phyloP scores from a whole-genome alignment of 73 alveolate genomes.

The Stentor coeruleus region DNA sequence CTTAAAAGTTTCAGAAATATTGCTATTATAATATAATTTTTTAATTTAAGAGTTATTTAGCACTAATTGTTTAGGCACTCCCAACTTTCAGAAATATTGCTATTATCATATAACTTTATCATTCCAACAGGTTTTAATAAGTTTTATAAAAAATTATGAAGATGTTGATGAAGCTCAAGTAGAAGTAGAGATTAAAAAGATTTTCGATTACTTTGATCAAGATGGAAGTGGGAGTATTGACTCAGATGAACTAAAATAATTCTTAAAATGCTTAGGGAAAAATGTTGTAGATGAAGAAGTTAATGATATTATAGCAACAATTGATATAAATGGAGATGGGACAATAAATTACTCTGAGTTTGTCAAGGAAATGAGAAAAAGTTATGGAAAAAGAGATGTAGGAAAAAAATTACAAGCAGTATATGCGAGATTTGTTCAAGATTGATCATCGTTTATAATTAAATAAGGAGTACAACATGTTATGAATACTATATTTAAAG shows the following conservation, averaged over 20 bases:
- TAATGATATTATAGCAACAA: conserved; percentile 2
- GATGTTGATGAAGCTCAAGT: background rate
- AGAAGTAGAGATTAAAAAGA: background rate
- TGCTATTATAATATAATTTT: too few species aligned
- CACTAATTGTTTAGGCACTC: too few species aligned
- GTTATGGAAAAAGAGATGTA: background rate
- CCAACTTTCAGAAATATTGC: too few species aligned
- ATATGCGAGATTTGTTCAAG: background rate
- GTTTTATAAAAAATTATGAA: background rate
- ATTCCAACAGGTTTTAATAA: too few species aligned
- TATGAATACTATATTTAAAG: conserved; percentile 9
- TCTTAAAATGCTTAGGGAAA: background rate
- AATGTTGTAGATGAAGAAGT: conserved; percentile 14
- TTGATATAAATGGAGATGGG: background rate
- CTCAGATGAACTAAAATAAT: background rate
- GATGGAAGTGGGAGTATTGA: background rate
- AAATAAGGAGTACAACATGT: background rate
- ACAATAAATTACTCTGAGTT: background rate
- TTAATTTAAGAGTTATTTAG: too few species aligned
- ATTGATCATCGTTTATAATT: background rate
- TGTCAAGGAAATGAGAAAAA: background rate
- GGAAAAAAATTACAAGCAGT: conserved; percentile 6
- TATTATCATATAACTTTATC: too few species aligned
- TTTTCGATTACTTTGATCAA: conserved; percentile 17
- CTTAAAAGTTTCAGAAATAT: too few species aligned